Conservation (phyloP, 306 rosid species). For the Cotoneaster glaucophyllus region DNA sequence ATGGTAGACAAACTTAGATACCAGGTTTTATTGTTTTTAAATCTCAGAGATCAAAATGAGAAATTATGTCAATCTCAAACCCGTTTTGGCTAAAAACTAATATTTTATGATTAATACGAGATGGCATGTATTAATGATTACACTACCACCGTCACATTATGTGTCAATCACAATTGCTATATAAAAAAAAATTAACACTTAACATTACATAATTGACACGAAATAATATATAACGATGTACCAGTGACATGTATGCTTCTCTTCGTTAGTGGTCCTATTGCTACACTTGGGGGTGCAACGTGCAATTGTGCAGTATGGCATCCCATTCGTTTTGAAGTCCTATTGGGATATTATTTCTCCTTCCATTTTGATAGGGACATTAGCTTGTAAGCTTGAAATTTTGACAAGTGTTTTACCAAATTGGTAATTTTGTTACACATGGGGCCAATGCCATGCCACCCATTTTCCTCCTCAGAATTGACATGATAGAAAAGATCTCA, state of each 20-base stretch:
- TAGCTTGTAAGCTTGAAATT: background rate
- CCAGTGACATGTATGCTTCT: too few relatives aligned
- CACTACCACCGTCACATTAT: too few relatives aligned
- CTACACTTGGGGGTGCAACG: background rate
- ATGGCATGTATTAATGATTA: too few relatives aligned
- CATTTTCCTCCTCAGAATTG: background rate
- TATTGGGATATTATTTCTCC: background rate
- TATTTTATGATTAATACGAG: too few relatives aligned
- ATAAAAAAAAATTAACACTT: too few relatives aligned
- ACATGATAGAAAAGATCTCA: background rate
- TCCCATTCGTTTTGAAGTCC: background rate
- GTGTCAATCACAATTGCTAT: background rate
- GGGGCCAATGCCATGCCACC: background rate
- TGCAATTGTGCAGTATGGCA: background rate
- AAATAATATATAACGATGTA: too few relatives aligned
- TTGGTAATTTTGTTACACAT: background rate
- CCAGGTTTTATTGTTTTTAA: too few relatives aligned
- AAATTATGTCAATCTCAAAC: too few relatives aligned
- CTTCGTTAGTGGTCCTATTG: background rate
- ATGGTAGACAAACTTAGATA: too few relatives aligned
- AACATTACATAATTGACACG: too few relatives aligned
- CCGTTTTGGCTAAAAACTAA: too few relatives aligned
- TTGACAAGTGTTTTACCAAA: background rate
- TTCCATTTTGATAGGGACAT: background rate
- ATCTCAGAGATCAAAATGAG: rapidly evolving